Evolutionary conservation across 306 rosid species (phyloP), one percentile per base, ranked within the genome.

Genomic region (Crotalaria pallida): DNA sequence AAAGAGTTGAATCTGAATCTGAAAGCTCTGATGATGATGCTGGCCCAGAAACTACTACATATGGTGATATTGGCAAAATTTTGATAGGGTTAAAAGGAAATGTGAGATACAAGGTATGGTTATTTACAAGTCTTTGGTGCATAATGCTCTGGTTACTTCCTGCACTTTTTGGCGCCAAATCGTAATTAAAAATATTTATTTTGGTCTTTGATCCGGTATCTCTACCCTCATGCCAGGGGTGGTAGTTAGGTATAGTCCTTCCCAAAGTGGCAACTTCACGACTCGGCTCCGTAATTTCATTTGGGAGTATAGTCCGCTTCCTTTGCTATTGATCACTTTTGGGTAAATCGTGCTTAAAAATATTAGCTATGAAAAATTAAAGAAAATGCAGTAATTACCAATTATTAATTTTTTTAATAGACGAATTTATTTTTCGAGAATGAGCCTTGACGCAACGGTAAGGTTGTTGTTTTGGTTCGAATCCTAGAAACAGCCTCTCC

Each of bases 41-140:
- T 21, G 79, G 48, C 65, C 26, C 52, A 10, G 89, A 83, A 67
- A 60, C 80, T 76, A 36, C 73, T 33, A 36, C 80, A 56, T 61
- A 78, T 72, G 78, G 57, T 58, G 90, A 87, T 52, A 50, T 82
- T 48, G 18, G 79, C 78, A 66, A 86, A 68, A 77, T 89, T 56
- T 81, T 86, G 67, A 84, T 91, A 7, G 93, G 87, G 66, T 68
- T 83, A 77, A 71, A 57, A 24, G 85, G 79, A 18, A 68, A 78
- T 34, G 33, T 86, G 87, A 86, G 80, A 82, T 95, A 84, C 86
- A 80, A 87, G 92, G 96, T 87, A 82, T 81, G 86, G 17, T 1
- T 58, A 17, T 45, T 60, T 18, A 49, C 69, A 72, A 72, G 58
- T 50, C 48, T 27, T 44, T 45, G 65, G 52, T 47, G 49, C 58